Base-by-base conservation (phyloP, 495 filamentous ascomycete species). In the Aspergillus kassunensis region DNA sequence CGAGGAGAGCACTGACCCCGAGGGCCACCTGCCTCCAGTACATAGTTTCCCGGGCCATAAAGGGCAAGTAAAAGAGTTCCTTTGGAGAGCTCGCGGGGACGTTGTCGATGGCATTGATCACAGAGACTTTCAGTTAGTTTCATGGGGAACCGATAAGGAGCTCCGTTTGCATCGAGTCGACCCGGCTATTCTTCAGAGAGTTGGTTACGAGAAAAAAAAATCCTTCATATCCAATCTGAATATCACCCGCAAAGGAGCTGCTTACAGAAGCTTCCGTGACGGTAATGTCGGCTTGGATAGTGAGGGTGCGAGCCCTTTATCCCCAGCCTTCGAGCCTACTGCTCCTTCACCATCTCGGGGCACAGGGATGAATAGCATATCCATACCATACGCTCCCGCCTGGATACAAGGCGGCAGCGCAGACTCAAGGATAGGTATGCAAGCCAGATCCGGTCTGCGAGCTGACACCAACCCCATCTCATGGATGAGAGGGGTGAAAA, bases 401-500 rank as follows among this genome's bases (percentile, higher is more conserved):
- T 75, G 65, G 67, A 72, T 54, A 8, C 73, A 73, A 33, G 64
- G 72, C 33, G 69, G 67, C 13, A 74, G 72, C 43, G 71, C 76
- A 55, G 79, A 74, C 41, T 69, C 75, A 11, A 70, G 79, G 10
- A 73, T 81, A 24, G 82, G 84, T 6, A 87, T 85, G 80, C 83
- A 83, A 59, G 82, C 79, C 1, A 83, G 80, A 37, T 77, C 75
- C 19, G 74, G 69, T 30, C 44, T 75, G 12, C 70, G 73, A 43
- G 83, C 80, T 44, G 77, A 85, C 40, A 74, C 78, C n/a, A 89
- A 90, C 58, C 77, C 90, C 29, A 92, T 97, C 51, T 79, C 83
- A 12, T 97, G 91, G 91, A 95, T 97, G 88, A 89, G 84, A 51
- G 90, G 90, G 25, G 89, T 97, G 34, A 93, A 89, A 54, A 91